phyloP scores from a whole-genome alignment of 1,139 yeast species.

The Candida tetrigidarum region DNA sequence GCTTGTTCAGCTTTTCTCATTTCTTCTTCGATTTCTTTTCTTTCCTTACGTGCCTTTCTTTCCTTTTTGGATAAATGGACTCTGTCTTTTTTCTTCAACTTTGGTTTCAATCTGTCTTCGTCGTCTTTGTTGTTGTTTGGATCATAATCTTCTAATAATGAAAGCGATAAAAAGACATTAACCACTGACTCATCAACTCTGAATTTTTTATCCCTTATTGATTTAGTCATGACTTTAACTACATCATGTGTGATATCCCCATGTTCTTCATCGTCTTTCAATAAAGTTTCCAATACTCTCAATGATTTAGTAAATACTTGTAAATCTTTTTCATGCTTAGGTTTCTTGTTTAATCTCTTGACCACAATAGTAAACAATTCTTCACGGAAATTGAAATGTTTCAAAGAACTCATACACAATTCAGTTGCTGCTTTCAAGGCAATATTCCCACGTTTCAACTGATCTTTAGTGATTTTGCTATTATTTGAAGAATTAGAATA shows the following conservation, averaged over 20 bases:
- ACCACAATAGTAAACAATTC: slow-evolving; percentile 72
- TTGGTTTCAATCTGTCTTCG: slow-evolving; percentile 46
- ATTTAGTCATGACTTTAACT: slow-evolving; percentile 66
- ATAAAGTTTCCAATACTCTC: slow-evolving; percentile 63
- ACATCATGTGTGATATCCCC: slow-evolving; percentile 85
- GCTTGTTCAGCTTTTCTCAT: slow-evolving; percentile 86
- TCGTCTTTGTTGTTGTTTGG: slow-evolving; percentile 57
- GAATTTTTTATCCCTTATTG: slow-evolving; percentile 73
- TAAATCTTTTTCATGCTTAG: slow-evolving; percentile 45
- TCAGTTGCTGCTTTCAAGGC: slow-evolving; percentile 84
- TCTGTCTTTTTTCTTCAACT: slow-evolving; percentile 80
- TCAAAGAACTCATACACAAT: slow-evolving; percentile 60
- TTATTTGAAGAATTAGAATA: slow-evolving; percentile 45
- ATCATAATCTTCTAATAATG: slow-evolving; percentile 80
- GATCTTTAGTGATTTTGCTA: slow-evolving; percentile 38
- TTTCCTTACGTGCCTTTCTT: slow-evolving; percentile 83
- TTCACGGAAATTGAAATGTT: slow-evolving; percentile 79
- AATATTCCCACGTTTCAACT: slow-evolving; percentile 55
- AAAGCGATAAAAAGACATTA: slow-evolving; percentile 71
- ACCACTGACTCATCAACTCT: slow-evolving; percentile 85
- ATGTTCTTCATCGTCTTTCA: slow-evolving; percentile 70
- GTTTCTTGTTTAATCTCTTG: slow-evolving; percentile 65
- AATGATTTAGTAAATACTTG: slow-evolving; percentile 63
- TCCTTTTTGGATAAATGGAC: slow-evolving; percentile 89
- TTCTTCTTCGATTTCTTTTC: slow-evolving; percentile 87